phyloP scores from a whole-genome alignment of 108 stramenopile species.

The Skeletonema potamos region DNA sequence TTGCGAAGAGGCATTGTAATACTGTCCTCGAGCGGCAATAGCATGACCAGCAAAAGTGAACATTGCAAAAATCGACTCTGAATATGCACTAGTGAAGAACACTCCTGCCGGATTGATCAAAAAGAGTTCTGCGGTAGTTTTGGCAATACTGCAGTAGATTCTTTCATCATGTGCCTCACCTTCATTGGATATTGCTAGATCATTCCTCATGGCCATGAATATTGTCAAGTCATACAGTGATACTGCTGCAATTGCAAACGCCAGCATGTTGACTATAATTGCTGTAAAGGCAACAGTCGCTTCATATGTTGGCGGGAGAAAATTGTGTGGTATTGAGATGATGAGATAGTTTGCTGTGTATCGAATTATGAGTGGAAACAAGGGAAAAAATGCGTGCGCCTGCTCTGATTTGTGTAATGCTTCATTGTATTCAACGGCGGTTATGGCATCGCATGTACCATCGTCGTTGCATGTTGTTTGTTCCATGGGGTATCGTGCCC shows the following conservation, averaged over 20 bases:
- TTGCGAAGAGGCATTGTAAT: constrained; percentile 8
- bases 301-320: constrained; percentile 76
- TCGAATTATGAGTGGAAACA: constrained; percentile 66
- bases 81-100: constrained; percentile 83
- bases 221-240: constrained; percentile 60
- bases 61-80: constrained; percentile 76
- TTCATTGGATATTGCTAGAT: not conserved
- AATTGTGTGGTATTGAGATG: constrained; percentile 19
- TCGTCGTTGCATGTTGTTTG: not conserved
- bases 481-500: constrained; percentile 50
- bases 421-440: not conserved
- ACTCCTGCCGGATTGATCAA: constrained; percentile 80
- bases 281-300: constrained; percentile 51
- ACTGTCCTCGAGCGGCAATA: constrained; percentile 33
- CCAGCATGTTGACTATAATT: constrained; percentile 54
- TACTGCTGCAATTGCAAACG: constrained; percentile 60
- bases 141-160: constrained; percentile 1
- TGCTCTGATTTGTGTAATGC: constrained; percentile 62
- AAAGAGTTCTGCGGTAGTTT: constrained; percentile 48
- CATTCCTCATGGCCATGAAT: constrained; percentile 8
- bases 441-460: not conserved
- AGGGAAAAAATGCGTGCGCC: constrained; percentile 83
- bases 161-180: not conserved
- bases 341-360: constrained; percentile 40
- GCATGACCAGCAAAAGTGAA: constrained; percentile 60